phyloP scores from a whole-genome alignment of 345 rosid genomes.

The Laguncularia racemosa region DNA sequence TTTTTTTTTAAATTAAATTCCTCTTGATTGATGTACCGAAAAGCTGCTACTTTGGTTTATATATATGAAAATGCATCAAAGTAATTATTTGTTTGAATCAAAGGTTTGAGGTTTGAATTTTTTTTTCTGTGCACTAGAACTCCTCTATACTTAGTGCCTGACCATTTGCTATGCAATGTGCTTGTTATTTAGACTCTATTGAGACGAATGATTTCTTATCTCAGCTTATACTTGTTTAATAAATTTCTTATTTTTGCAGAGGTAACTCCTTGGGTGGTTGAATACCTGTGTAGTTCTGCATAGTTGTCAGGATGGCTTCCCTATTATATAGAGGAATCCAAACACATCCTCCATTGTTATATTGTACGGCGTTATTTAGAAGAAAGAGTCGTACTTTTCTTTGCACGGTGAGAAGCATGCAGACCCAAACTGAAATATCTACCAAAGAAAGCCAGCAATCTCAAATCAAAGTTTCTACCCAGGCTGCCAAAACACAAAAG shows the following conservation, averaged over 20 bases:
- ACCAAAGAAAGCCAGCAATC: constrained; percentile 44
- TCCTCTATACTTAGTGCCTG: too few species aligned
- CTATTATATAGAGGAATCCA: constrained; percentile 48
- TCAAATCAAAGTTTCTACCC: constrained; percentile 35
- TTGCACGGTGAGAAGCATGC: constrained; percentile 39
- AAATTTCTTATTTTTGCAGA: constrained; percentile 15
- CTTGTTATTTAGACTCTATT: too few species aligned
- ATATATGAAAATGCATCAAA: too few species aligned
- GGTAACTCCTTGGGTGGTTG: constrained; percentile 3
- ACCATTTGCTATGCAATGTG: too few species aligned
- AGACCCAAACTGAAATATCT: constrained; percentile 30
- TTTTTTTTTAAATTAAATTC: too few species aligned
- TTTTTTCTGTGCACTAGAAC: too few species aligned
- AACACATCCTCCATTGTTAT: constrained; percentile 33
- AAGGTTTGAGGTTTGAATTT: too few species aligned
- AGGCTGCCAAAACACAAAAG: constrained; percentile 25
- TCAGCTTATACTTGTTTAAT: background rate
- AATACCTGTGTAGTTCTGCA: constrained; percentile 5
- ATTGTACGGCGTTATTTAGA: constrained; percentile 34
- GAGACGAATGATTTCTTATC: background rate
- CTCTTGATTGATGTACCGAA: too few species aligned
- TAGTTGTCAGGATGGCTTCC: constrained; percentile 42
- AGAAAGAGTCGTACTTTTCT: constrained; percentile 29
- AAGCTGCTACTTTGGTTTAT: too few species aligned
- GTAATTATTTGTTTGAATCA: too few species aligned